A percentile compares a stretch with the other conserved stretches of the same genome.
Conservation (phyloP, 2,329 filamentous ascomycete species). For the Talaromyces verruculosus region DNA sequence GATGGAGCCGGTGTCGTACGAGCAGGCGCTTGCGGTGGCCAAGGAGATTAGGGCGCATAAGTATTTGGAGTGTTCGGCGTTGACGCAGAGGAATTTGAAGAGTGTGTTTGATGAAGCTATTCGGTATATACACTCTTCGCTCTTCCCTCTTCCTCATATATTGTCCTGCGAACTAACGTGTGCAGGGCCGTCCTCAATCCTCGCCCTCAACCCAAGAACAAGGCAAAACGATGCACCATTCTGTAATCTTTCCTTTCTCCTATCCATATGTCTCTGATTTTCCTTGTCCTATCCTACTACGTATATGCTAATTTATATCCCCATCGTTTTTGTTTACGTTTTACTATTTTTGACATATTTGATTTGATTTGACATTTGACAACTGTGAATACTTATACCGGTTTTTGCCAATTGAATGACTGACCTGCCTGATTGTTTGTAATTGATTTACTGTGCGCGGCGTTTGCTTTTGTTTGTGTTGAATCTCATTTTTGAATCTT, state of each 20-base stretch:
- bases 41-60: constrained; percentile 96
- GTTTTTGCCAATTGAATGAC: neutral
- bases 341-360: constrained; percentile 5
- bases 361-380: neutral
- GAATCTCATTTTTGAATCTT: too few relatives aligned
- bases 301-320: constrained; percentile 19
- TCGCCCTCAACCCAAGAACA: constrained; percentile 46
- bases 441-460: constrained; percentile 7
- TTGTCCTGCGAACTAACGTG: neutral
- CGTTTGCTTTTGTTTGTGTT: constrained; percentile 17
- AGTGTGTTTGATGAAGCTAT: constrained; percentile 99
- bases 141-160: neutral
- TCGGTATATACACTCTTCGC: constrained; percentile 66
- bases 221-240: constrained; percentile 49
- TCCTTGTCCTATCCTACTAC: neutral
- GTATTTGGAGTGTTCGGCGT: constrained; percentile 95
- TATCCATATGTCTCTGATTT: constrained; percentile 3
- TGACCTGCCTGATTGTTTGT: neutral
- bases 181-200: constrained; percentile 51
- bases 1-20: constrained; percentile 96
- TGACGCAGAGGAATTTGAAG: constrained; percentile 96
- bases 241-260: constrained; percentile 30
- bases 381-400: constrained; percentile 14
- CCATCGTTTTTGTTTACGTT: constrained; percentile 8
- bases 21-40: constrained; percentile 82